phyloP scores from a whole-genome alignment of 345 rosid genomes.

The Gossypium sturtianum region DNA sequence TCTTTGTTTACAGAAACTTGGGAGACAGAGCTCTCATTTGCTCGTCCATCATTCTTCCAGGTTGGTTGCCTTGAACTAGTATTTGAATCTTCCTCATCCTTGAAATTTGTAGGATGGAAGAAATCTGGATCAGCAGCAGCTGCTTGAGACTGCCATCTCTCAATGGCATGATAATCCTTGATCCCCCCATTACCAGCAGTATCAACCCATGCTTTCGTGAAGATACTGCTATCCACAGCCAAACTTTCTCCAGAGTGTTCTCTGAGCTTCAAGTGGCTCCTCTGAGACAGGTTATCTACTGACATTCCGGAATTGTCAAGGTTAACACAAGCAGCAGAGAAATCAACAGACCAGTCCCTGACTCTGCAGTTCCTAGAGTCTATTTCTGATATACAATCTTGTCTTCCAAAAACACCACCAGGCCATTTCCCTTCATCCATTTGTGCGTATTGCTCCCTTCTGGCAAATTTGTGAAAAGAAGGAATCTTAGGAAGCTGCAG shows the following conservation, averaged over 20 bases:
- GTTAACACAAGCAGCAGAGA: conserved; percentile 80
- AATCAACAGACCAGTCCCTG: conserved; percentile 94
- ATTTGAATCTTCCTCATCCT: conserved; percentile 84
- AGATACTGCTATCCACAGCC: conserved; percentile 71
- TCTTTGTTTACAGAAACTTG: conserved; percentile 79
- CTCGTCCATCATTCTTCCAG: conserved; percentile 57
- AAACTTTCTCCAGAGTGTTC: conserved; percentile 93
- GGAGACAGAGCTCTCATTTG: conserved; percentile 79
- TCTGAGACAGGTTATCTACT: conserved; percentile 77
- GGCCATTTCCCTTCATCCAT: conserved; percentile 88
- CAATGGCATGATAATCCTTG: conserved; percentile 89
- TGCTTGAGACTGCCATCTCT: conserved; percentile 99
- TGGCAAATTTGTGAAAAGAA: conserved; percentile 92
- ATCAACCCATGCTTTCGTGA: conserved; percentile 94
- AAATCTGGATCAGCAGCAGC: conserved; percentile 92
- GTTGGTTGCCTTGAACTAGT: conserved; percentile 57
- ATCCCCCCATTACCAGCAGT: conserved; percentile 77
- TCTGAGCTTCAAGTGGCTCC: conserved; percentile 68
- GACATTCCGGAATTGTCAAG: conserved; percentile 66
- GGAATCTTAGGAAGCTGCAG: conserved; percentile 97
- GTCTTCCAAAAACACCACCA: conserved; percentile 77
- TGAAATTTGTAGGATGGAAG: conserved; percentile 46
- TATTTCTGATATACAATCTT: conserved; percentile 95
- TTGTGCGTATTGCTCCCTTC: conserved; percentile 81
- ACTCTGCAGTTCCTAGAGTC: conserved; percentile 99